Conservation (phyloP, 495 filamentous ascomycete genomes). For the Annulohypoxylon maeteangense region DNA sequence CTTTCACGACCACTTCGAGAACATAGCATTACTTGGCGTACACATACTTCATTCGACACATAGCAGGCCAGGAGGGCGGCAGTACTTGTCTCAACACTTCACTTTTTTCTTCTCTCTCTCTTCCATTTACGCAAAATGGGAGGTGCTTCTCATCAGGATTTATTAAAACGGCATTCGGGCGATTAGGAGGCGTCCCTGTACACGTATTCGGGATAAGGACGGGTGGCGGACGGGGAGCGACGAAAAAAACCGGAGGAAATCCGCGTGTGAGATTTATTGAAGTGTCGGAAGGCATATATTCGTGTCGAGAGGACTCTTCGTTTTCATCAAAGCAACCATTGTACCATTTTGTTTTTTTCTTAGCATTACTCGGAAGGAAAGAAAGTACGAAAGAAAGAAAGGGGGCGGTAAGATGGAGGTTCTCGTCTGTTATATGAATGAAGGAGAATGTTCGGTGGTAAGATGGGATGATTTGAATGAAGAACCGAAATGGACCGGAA, state of each 20-base stretch:
- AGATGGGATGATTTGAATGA: not conserved
- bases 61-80: constrained; percentile 29
- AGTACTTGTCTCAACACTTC: constrained; percentile 27
- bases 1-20: constrained; percentile 42
- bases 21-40: constrained; percentile 49
- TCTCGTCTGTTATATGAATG: not conserved
- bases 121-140: constrained; percentile 4
- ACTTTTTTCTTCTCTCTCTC: not conserved
- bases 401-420: not conserved
- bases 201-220: constrained; percentile 44
- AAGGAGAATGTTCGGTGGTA: not conserved
- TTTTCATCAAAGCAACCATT: constrained; percentile 32
- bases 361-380: constrained; percentile 16
- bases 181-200: constrained; percentile 46
- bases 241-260: constrained; percentile 7
- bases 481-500: constrained; percentile 1
- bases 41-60: constrained; percentile 42
- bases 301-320: not conserved
- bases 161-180: constrained; percentile 33
- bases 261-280: constrained; percentile 29
- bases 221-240: constrained; percentile 17
- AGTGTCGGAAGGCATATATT: not conserved
- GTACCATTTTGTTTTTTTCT: constrained; percentile 22
- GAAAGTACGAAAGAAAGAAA: constrained; percentile 13
- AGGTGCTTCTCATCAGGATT: constrained; percentile 7